phyloP scores from a whole-genome alignment of 1,139 yeast species.

The Geotrichum citri-aurantii region DNA sequence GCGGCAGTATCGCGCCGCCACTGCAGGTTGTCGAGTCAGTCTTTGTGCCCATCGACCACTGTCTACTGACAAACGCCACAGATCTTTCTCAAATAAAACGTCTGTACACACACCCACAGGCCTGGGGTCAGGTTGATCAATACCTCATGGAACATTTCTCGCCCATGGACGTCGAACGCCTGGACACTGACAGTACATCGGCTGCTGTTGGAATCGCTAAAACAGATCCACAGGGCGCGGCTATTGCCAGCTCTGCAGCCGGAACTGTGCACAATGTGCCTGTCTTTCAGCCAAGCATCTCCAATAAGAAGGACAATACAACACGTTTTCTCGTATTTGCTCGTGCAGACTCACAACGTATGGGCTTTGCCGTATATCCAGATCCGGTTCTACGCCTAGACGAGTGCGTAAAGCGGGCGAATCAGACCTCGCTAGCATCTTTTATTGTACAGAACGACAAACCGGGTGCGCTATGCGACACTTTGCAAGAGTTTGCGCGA shows the following conservation, averaged over 20 bases:
- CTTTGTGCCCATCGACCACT: slow-evolving; percentile 77
- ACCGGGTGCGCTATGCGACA: slow-evolving; percentile 72
- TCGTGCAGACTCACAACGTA: neutral
- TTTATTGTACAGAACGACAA: slow-evolving; percentile 62
- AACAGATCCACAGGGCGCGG: slow-evolving; percentile 34
- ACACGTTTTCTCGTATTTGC: slow-evolving; percentile 77
- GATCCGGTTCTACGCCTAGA: neutral
- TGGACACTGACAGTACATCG: slow-evolving; percentile 76
- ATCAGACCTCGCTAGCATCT: slow-evolving; percentile 49
- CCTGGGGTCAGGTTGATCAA: slow-evolving; percentile 83
- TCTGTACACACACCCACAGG: slow-evolving; percentile 92
- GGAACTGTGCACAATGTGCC: slow-evolving; percentile 58
- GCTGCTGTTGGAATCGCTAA: slow-evolving; percentile 67
- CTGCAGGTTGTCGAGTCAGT: slow-evolving; percentile 63
- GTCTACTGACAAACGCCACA: slow-evolving; percentile 48
- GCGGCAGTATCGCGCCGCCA: neutral
- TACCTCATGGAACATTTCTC: slow-evolving; percentile 42
- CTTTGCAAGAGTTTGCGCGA: slow-evolving; percentile 53
- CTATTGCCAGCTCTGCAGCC: slow-evolving; percentile 61
- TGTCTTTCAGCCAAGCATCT: slow-evolving; percentile 50
- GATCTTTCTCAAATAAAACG: slow-evolving; percentile 45
- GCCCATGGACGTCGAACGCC: slow-evolving; percentile 24
- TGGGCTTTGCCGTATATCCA: neutral
- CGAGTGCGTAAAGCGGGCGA: neutral
- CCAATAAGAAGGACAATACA: slow-evolving; percentile 68